Conservation (phyloP, 2,329 filamentous ascomycete species). For the Epichloe gansuensis region DNA sequence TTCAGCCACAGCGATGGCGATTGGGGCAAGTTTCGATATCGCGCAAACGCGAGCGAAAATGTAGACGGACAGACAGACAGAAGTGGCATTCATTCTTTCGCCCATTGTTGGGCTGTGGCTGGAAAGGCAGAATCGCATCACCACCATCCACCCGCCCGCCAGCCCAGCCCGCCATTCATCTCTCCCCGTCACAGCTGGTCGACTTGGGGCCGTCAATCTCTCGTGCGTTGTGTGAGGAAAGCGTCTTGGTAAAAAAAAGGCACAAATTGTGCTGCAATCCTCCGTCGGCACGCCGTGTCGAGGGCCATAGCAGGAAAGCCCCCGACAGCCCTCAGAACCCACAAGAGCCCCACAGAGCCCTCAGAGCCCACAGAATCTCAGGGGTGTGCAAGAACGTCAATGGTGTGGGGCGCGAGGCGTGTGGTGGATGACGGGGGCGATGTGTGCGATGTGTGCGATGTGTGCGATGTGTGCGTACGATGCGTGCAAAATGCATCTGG, state of each 20-base stretch:
- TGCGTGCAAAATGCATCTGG: not conserved
- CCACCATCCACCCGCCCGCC: too few species aligned
- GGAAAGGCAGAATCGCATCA: too few species aligned
- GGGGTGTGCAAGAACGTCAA: not conserved
- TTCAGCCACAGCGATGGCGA: not conserved
- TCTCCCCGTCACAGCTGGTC: too few species aligned
- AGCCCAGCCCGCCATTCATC: too few species aligned
- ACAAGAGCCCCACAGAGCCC: not conserved
- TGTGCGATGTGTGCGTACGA: not conserved
- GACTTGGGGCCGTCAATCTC: too few species aligned
- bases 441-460: not conserved
- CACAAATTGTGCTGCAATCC: not conserved
- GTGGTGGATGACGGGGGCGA: not conserved
- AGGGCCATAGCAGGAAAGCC: not conserved
- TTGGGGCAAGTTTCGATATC: not conserved
- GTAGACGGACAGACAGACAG: too few species aligned
- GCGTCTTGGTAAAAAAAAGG: too few species aligned
- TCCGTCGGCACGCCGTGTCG: not conserved
- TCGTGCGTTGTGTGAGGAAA: too few species aligned
- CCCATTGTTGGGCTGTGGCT: too few species aligned
- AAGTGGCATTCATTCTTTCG: too few species aligned
- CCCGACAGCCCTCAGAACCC: not conserved
- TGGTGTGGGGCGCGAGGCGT: not conserved
- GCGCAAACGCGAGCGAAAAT: too few species aligned
- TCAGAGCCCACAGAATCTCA: not conserved